Evolutionary conservation across 768 basidiomycete genomes (phyloP).

Genomic region (Lyophyllum atratum): DNA sequence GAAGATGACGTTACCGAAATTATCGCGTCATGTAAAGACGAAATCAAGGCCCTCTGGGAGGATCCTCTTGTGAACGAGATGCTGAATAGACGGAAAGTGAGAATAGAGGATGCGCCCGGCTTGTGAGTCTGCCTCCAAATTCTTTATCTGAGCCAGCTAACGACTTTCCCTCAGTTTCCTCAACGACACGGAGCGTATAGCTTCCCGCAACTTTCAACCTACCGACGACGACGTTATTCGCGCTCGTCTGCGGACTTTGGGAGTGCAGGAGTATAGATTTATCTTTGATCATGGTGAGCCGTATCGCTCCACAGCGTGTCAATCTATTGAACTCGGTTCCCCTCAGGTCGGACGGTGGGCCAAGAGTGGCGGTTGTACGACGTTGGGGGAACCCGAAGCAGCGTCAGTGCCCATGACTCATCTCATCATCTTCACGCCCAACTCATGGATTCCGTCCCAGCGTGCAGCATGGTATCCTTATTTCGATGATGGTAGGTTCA

Average conservation of each 20-base stretch:
- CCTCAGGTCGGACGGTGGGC: constrained; percentile 56
- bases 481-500: constrained; percentile 66
- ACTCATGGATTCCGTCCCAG: constrained; percentile 36
- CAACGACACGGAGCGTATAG: constrained; percentile 68
- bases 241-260: constrained; percentile 76
- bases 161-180: constrained; percentile 54
- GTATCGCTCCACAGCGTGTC: neutral
- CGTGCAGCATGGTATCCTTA: constrained; percentile 78
- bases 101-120: constrained; percentile 71
- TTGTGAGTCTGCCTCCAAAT: constrained; percentile 53
- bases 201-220: constrained; percentile 62
- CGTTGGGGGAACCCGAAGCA: constrained; percentile 74
- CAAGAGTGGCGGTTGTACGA: constrained; percentile 83
- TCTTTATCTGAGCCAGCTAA: neutral
- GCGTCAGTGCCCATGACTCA: constrained; percentile 45
- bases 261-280: constrained; percentile 76
- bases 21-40: constrained; percentile 60
- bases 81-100: constrained; percentile 50
- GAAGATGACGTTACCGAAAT: constrained; percentile 61
- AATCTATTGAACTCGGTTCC: neutral
- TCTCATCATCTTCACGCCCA: constrained; percentile 3
- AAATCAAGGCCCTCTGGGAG: constrained; percentile 70
- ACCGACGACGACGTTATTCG: constrained; percentile 78
- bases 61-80: constrained; percentile 65
- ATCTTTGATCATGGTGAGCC: constrained; percentile 62